phyloP scores from a whole-genome alignment of 768 basidiomycete species.

The Harrya chromipes region DNA sequence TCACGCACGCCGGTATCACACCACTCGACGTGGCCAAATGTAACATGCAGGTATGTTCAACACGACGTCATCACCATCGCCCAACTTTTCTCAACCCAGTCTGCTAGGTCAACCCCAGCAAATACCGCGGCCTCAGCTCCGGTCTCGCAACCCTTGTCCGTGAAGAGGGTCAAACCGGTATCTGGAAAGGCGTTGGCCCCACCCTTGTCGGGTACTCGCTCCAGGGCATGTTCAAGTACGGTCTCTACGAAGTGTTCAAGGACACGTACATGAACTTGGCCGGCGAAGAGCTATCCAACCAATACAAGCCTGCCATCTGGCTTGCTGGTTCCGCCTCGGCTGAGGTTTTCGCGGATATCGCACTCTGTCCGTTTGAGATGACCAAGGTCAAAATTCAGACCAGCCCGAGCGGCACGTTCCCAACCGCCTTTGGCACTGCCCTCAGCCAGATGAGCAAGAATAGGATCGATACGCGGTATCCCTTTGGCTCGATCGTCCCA shows the following conservation, averaged over 20 bases:
- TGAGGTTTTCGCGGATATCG: constrained; percentile 94
- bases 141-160: constrained; percentile 63
- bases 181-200: constrained; percentile 94
- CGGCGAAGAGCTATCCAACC: constrained; percentile 73
- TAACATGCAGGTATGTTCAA: constrained; percentile 75
- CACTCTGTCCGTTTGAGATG: constrained; percentile 94
- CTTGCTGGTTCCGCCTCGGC: constrained; percentile 91
- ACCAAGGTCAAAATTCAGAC: constrained; percentile 91
- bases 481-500: constrained; percentile 81
- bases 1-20: constrained; percentile 86
- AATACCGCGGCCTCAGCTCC: constrained; percentile 66
- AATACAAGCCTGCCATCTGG: constrained; percentile 92
- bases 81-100: background rate
- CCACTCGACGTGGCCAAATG: constrained; percentile 88
- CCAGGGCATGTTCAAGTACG: constrained; percentile 98
- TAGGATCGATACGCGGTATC: constrained; percentile 72
- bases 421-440: constrained; percentile 68
- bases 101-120: constrained; percentile 65
- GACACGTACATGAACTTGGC: constrained; percentile 87
- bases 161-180: constrained; percentile 80
- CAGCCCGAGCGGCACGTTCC: constrained; percentile 71
- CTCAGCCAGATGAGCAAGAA: constrained; percentile 65
- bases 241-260: constrained; percentile 97
- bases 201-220: constrained; percentile 92
- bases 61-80: too few relatives aligned